Conservation (phyloP, 1,284 basidiomycete species). For the Lentinula novae-zelandiae region DNA sequence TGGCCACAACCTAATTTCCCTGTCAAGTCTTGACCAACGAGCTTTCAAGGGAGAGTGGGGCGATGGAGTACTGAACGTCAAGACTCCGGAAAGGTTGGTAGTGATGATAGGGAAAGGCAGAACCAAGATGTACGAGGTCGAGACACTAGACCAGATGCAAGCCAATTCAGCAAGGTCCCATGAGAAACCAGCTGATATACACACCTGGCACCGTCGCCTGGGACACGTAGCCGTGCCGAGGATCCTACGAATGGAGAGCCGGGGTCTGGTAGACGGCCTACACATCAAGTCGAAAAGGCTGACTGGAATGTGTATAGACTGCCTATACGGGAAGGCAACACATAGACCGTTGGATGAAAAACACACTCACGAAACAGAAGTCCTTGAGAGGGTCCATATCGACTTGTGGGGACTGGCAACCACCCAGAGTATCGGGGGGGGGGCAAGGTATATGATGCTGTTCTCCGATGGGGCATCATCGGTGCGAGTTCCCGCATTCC, state of each 20-base stretch:
- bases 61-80: neutral
- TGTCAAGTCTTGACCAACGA: neutral
- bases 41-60: neutral
- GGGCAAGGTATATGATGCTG: constrained; percentile 19
- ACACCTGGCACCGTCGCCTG: constrained; percentile 2
- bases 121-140: neutral
- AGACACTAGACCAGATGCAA: fast-evolving
- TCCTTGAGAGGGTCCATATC: constrained; percentile 13
- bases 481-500: constrained; percentile 11
- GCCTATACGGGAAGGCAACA: constrained; percentile 20
- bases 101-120: neutral
- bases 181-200: constrained; percentile 1
- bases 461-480: constrained; percentile 12
- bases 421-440: neutral
- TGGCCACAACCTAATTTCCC: neutral
- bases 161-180: neutral
- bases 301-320: constrained; percentile 7
- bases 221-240: neutral
- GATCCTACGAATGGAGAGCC: neutral
- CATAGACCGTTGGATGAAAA: constrained; percentile 16
- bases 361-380: constrained; percentile 12
- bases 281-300: constrained; percentile 4
- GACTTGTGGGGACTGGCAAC: constrained; percentile 16
- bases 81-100: neutral
- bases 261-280: neutral